Conservation (phyloP, 1,139 yeast genomes). For the Pichia sorboxylosa region DNA sequence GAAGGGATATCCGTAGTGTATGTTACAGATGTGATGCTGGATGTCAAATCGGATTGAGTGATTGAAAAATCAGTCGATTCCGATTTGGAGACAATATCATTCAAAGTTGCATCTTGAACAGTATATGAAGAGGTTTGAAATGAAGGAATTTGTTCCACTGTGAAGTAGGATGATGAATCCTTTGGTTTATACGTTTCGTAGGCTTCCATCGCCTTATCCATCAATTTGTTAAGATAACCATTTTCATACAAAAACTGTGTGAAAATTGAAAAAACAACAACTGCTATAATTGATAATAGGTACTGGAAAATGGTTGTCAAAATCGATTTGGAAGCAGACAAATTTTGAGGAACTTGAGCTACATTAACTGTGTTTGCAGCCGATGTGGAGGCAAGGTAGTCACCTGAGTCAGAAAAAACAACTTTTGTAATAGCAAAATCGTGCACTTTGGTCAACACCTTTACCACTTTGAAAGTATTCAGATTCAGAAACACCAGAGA, state of each 20-base stretch:
- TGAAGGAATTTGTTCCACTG: constrained; percentile 22
- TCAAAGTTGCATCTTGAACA: too few relatives aligned
- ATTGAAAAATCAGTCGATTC: too few relatives aligned
- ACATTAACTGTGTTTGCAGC: constrained; percentile 71
- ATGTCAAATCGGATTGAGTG: too few relatives aligned
- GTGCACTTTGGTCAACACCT: constrained; percentile 52
- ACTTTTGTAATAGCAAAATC: constrained; percentile 71
- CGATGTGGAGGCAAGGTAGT: constrained; percentile 61
- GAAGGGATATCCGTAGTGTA: too few relatives aligned
- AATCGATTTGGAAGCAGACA: constrained; percentile 35
- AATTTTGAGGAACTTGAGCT: constrained; percentile 45
- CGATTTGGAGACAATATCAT: too few relatives aligned
- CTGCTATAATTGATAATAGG: constrained; percentile 33
- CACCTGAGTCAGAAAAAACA: constrained; percentile 58
- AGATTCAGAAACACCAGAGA: constrained; percentile 48
- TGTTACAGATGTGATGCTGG: too few relatives aligned
- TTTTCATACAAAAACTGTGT: constrained; percentile 30
- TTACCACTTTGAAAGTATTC: constrained; percentile 38
- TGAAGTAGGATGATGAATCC: constrained; percentile 25
- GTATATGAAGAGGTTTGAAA: constrained; percentile 17
- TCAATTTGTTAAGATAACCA: constrained; percentile 23
- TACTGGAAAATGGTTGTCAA: constrained; percentile 36
- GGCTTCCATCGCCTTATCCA: constrained; percentile 32
- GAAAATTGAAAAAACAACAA: constrained; percentile 29
- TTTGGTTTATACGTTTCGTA: constrained; percentile 27